phyloP scores from a whole-genome alignment of 352 stramenopile species.

The Phytophthora quininea region DNA sequence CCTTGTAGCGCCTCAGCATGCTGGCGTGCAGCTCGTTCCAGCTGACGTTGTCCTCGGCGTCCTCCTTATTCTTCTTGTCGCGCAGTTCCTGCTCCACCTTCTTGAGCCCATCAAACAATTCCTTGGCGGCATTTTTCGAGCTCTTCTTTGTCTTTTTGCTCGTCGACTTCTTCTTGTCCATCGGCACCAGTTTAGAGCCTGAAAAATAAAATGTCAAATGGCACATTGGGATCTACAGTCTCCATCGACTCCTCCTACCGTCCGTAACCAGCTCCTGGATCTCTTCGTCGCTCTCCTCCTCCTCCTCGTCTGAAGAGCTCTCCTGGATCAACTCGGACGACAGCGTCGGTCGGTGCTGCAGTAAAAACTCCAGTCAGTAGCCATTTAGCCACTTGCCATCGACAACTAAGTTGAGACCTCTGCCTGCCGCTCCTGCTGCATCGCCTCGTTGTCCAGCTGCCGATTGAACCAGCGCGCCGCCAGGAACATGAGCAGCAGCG shows the following conservation, averaged over 20 bases:
- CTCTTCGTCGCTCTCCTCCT: constrained; percentile 50
- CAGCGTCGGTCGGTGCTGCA: constrained; percentile 45
- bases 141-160: constrained; percentile 39
- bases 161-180: constrained; percentile 15
- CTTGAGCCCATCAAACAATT: constrained; percentile 78
- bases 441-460: constrained; percentile 57
- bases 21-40: constrained; percentile 79
- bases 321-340: constrained; percentile 54
- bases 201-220: neutral
- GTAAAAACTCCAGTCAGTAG: neutral
- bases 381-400: neutral
- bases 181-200: constrained; percentile 50
- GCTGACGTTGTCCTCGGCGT: constrained; percentile 59
- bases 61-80: constrained; percentile 57
- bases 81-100: constrained; percentile 78
- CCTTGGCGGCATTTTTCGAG: constrained; percentile 43
- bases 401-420: neutral
- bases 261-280: constrained; percentile 79
- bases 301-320: constrained; percentile 19
- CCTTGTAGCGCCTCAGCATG: constrained; percentile 80
- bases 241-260: constrained; percentile 27
- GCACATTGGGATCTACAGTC: too few relatives aligned
- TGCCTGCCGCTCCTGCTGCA: constrained; percentile 47
- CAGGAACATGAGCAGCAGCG: constrained; percentile 64
- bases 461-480: constrained; percentile 65